Base-by-base conservation (phyloP, 176 grass and related monocot genomes). In the Ensete glaucum region DNA sequence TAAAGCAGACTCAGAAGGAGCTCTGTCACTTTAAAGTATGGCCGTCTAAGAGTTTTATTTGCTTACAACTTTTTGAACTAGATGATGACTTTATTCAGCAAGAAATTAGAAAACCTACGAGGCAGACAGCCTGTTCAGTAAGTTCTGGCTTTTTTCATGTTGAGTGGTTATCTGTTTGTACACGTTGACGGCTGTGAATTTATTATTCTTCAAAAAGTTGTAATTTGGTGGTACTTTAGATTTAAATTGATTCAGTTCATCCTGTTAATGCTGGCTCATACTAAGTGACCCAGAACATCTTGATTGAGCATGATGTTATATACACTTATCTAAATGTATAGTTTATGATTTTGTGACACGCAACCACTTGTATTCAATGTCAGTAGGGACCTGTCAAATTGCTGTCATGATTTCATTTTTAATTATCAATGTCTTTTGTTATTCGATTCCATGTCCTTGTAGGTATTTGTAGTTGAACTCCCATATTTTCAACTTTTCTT, bases 11-110 rank as follows among this genome's bases (percentile, higher is more conserved):
- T 53, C 90, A 84, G 88, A 82, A 85, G 67, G 85, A 88, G 14
- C 76, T 98, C 78, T 98, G 94, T 69, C 87, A 87, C 26, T 92
- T 98, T 84, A 50, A 88, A 83, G 78, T 85, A 76, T 84, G 88
- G 67, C 94, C 94, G 34, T 87, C 82, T 48, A 90, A 98, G 73
- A 90, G 73, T 85, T 98, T 98, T 81, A 74, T 93, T 62, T 92
- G 77, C 77, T 87, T 98, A 73, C 94, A 97, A 82, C 80, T 97
- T 58, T 90, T 71, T 83, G 94, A 98, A 87, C 83, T 93, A 68
- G 79, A 85, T 80, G 90, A 98, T 64, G 84, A 89, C 48, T 93
- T 87, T 82, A 93, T 98, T 82, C 90, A 98, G 88, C 86, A 65
- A 59, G 88, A 93, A 83, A 98, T 98, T 67, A 80, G 59, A 70